A percentile compares a stretch with the other conserved stretches of the same genome.
These are phyloP conservation scores for Debaryomyces udenii DNA, from an alignment of 1,139 yeast genomes.

Conservation along the genomic window DNA sequence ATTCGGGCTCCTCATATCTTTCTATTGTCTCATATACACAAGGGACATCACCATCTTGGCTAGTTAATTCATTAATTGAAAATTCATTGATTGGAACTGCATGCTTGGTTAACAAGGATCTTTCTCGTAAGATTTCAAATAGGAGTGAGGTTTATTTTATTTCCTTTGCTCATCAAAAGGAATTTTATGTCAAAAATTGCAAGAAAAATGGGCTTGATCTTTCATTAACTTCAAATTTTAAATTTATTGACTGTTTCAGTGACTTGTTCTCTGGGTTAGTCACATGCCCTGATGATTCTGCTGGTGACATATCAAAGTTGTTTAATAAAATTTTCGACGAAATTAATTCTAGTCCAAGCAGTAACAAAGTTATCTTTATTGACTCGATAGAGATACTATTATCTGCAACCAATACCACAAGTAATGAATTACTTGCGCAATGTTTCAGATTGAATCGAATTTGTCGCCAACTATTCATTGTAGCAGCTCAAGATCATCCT, in stretches of 20 bases:
- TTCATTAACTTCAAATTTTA: conserved; percentile 30
- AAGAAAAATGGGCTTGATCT: conserved; percentile 50
- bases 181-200: conserved; percentile 39
- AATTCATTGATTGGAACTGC: conserved; percentile 47
- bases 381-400: conserved; percentile 57
- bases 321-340: conserved; percentile 26
- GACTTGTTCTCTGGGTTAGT: conserved; percentile 39
- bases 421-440: conserved; percentile 37
- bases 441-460: conserved; percentile 39
- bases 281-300: conserved; percentile 25
- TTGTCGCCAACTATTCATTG: conserved; percentile 38
- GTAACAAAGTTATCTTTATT: conserved; percentile 37
- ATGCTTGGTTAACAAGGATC: conserved; percentile 37
- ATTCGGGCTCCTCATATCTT: conserved; percentile 27
- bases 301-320: conserved; percentile 20
- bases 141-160: conserved; percentile 41
- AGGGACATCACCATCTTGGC: conserved; percentile 73
- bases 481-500: conserved; percentile 41
- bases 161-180: conserved; percentile 46
- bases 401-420: conserved; percentile 39
- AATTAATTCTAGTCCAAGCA: conserved; percentile 12
- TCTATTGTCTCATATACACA: conserved; percentile 57
- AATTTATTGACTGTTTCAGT: conserved; percentile 49
- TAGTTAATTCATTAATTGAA: conserved; percentile 52
- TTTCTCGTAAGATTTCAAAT: conserved; percentile 21